phyloP scores from a whole-genome alignment of 768 basidiomycete species.

The Suillus subaureus region DNA sequence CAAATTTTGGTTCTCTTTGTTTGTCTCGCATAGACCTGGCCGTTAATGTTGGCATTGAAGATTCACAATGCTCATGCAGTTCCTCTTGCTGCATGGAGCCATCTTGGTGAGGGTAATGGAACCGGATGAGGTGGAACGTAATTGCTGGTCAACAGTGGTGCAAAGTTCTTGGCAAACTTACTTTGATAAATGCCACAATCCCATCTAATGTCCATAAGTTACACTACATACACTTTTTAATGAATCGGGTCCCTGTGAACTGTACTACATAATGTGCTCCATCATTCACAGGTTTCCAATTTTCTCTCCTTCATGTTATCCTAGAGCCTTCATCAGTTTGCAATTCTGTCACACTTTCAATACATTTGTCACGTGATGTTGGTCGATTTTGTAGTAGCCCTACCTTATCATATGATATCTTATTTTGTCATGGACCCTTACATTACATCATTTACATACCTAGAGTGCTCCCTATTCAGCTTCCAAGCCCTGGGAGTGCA shows the following conservation, averaged over 20 bases:
- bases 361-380: too few species aligned
- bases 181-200: slow-evolving; percentile 1
- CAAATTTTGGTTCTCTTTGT: not conserved
- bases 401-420: too few species aligned
- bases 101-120: not conserved
- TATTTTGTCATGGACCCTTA: too few species aligned
- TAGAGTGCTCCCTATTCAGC: too few species aligned
- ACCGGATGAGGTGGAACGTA: too few species aligned
- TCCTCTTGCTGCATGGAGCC: not conserved
- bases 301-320: not conserved
- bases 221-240: not conserved
- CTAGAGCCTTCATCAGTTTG: slow-evolving; percentile 1
- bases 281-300: slow-evolving; percentile 1
- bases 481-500: too few species aligned
- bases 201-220: not conserved
- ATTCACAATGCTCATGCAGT: not conserved
- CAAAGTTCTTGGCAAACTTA: not conserved
- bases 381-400: too few species aligned
- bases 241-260: slow-evolving; percentile 4
- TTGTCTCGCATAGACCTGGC: not conserved
- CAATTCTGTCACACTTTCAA: not conserved
- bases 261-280: not conserved
- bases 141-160: not conserved
- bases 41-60: not conserved
- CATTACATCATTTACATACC: too few species aligned